Evolutionary conservation across 2,329 filamentous ascomycete species (phyloP).

Genomic region (Colletotrichum lindemuthianum): DNA sequence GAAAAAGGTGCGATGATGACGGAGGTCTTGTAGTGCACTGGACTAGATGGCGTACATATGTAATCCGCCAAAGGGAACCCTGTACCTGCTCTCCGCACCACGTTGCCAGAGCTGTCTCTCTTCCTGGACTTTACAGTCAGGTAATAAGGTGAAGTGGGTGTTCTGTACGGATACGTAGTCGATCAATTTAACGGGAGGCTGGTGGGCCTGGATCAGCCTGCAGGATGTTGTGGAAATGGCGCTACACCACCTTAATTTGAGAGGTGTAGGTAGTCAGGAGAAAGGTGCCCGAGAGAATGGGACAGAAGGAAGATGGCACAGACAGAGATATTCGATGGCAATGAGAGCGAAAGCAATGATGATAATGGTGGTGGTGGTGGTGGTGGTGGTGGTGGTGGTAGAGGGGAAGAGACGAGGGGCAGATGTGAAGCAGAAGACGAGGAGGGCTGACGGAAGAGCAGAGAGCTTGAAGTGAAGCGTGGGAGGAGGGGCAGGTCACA

Average conservation of each 20-base stretch:
- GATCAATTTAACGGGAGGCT: slow-evolving; percentile 27
- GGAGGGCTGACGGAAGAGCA: no score
- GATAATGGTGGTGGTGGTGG: not conserved
- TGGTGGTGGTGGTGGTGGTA: slow-evolving; percentile 6
- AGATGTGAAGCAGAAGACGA: no score
- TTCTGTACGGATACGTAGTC: slow-evolving; percentile 1
- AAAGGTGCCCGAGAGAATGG: slow-evolving; percentile 22
- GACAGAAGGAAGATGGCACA: slow-evolving; percentile 10
- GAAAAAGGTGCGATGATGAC: slow-evolving; percentile 35
- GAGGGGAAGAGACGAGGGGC: no score
- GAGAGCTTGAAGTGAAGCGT: no score
- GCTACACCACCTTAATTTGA: not conserved
- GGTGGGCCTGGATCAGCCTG: slow-evolving; percentile 14
- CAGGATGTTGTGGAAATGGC: slow-evolving; percentile 8
- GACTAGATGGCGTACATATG: slow-evolving; percentile 29
- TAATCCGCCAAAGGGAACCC: not conserved
- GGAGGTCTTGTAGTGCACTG: slow-evolving; percentile 18
- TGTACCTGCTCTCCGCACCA: not conserved
- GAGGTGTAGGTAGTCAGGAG: slow-evolving; percentile 11
- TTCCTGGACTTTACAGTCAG: not conserved
- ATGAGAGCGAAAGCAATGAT: slow-evolving; percentile 12
- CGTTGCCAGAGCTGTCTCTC: not conserved
- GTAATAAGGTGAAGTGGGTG: not conserved
- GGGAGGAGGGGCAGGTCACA: no score
- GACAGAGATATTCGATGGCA: not conserved